Evolutionary conservation across 225 moss, liverwort and hornwort genomes (phyloP).

Genomic region (Polytrichum formosum): DNA sequence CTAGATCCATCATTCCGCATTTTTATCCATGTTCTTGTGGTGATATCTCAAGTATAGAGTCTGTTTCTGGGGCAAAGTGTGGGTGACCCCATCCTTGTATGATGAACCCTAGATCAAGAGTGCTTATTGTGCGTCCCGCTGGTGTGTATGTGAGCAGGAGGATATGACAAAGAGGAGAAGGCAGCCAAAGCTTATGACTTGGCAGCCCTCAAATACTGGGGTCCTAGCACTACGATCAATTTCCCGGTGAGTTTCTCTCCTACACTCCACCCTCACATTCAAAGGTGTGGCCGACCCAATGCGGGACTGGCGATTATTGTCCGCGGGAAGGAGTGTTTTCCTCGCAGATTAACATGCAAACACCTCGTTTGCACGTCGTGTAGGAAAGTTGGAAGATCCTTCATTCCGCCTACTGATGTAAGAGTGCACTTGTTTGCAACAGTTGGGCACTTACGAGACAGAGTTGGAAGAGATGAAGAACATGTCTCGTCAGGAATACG

Average conservation of each 20-base stretch:
- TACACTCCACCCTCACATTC: too few species aligned
- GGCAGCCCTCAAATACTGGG: conserved; percentile 98
- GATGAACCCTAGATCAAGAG: not conserved
- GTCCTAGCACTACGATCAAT: conserved; percentile 93
- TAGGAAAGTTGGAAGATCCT: not conserved
- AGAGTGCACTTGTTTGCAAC: conserved; percentile 14
- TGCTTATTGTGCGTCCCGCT: not conserved
- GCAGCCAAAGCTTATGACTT: conserved; percentile 96
- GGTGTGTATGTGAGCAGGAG: conserved; percentile 46
- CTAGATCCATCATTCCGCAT: too few species aligned
- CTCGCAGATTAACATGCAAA: not conserved
- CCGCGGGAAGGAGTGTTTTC: too few species aligned
- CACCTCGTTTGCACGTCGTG: not conserved
- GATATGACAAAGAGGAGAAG: conserved; percentile 97
- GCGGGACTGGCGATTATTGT: too few species aligned
- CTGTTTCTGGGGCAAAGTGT: too few species aligned
- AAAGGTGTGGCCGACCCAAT: too few species aligned
- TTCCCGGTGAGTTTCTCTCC: conserved; percentile 62
- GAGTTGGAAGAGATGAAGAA: conserved; percentile 99
- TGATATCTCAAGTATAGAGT: too few species aligned
- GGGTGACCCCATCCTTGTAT: not conserved
- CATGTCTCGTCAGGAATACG: conserved; percentile 95
- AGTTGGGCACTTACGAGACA: conserved; percentile 77
- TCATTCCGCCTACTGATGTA: not conserved
- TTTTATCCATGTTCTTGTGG: too few species aligned